Base-by-base conservation (phyloP, 2,329 filamentous ascomycete genomes). In the Parastagonospora nodorum region DNA sequence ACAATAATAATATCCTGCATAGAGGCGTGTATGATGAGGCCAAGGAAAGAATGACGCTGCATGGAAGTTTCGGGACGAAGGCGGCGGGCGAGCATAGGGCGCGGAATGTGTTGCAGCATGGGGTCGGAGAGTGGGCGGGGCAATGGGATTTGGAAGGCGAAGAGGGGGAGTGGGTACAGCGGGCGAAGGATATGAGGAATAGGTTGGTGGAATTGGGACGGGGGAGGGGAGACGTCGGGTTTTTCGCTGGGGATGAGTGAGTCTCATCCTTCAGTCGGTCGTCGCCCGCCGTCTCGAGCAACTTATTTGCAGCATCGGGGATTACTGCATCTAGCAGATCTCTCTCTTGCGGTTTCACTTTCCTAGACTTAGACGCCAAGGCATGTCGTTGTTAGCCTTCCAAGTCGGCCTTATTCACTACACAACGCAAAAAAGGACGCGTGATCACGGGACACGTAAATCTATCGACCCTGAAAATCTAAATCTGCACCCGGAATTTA, bases 1-100 rank as follows among this genome's bases (percentile, higher is more conserved):
- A 96, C 69, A 86, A 96, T 72, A 95, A 92, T 68, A 95, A 96
- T 71, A 95, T 96, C 57, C 71, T 95, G 56, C 88, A 91, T 66
- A 78, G 88, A 4, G 88, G 88, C 1, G 83, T 84, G 27, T 92
- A 91, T 70, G 76, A 81, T 57, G 73, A 75, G 10, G 63, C 33
- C 1, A 81, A 77, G 60, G 86, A 90, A 74, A 76, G 88, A 19
- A 82, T 88, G 79, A 90, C 88, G 53, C 73, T 91, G 64, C 88
- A 91, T 72, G 88, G 88, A 6, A 88, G 84, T 48, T 87, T 89
- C 40, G 88, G 88, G 1, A 82, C 86, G 60, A 77, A 77, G 0
- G 74, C 71, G 2, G 85, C 82, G 1, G 82, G 82, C 49, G 69
- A 62, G 36, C 74, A 82, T 52, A 74, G 88, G 50, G 87, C 88